These are phyloP conservation scores for Hansenula sp. DNA, from an alignment of 1,139 yeast genomes.

Conservation along the genomic window DNA sequence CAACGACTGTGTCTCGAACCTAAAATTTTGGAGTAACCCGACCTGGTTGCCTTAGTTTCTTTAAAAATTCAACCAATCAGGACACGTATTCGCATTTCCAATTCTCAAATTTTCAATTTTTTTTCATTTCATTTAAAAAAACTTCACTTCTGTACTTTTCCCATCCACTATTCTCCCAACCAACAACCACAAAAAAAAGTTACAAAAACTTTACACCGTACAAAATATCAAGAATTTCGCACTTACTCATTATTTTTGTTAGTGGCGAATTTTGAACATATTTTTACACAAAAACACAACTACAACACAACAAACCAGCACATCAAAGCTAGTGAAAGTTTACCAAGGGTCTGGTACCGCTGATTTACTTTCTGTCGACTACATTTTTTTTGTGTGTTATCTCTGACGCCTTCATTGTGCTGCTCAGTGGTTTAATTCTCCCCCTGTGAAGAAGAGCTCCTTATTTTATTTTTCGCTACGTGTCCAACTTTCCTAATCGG, in stretches of 20 bases:
- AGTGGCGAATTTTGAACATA: conserved; percentile 1
- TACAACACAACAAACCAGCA: neutral
- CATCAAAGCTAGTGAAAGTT: neutral
- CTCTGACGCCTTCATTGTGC: conserved; percentile 36
- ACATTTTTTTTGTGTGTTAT: neutral
- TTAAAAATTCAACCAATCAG: conserved; percentile 9
- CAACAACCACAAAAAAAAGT: neutral
- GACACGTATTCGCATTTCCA: neutral
- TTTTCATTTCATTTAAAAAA: conserved; percentile 2
- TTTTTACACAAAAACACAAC: neutral
- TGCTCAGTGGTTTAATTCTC: conserved; percentile 22
- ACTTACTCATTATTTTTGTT: neutral
- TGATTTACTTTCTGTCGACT: neutral
- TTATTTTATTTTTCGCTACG: conserved; percentile 13
- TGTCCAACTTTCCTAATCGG: conserved; percentile 8
- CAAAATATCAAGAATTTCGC: conserved; percentile 1
- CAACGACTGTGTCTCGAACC: conserved; percentile 1
- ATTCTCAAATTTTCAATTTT: conserved; percentile 2
- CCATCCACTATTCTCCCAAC: neutral
- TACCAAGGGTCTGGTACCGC: neutral
- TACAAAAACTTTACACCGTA: neutral
- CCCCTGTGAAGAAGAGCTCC: neutral
- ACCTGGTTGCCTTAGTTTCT: neutral
- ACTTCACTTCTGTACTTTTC: neutral
- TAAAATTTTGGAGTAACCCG: neutral